Conservation (phyloP, 1,284 basidiomycete genomes). For the Cryptococcus sp. region DNA sequence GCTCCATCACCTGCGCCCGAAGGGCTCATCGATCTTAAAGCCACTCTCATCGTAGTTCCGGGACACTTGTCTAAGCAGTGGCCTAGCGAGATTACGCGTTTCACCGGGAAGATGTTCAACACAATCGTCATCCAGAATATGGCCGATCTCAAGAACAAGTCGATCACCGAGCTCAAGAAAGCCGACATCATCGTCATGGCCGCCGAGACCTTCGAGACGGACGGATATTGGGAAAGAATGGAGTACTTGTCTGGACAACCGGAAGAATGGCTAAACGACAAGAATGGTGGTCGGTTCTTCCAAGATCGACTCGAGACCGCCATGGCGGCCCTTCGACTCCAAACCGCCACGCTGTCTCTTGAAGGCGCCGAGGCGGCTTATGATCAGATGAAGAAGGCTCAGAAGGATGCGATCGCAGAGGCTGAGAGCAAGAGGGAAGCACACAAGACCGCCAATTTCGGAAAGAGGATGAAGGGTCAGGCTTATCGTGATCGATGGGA, state of each 20-base stretch:
- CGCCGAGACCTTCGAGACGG: constrained; percentile 75
- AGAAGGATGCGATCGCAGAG: constrained; percentile 22
- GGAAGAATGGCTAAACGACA: constrained; percentile 38
- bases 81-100: constrained; percentile 80
- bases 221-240: constrained; percentile 59
- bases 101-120: constrained; percentile 59
- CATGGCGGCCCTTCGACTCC: constrained; percentile 57
- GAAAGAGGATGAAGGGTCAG: constrained; percentile 42
- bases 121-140: constrained; percentile 61
- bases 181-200: constrained; percentile 87
- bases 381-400: constrained; percentile 59
- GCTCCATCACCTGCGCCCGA: constrained; percentile 50
- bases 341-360: constrained; percentile 59
- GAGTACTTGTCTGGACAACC: constrained; percentile 56
- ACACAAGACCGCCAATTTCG: constrained; percentile 38
- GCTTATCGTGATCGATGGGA: constrained; percentile 41
- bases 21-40: constrained; percentile 61
- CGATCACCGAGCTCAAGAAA: constrained; percentile 69
- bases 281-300: constrained; percentile 79
- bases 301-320: constrained; percentile 67
- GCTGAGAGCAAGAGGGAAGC: constrained; percentile 36
- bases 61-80: constrained; percentile 86
- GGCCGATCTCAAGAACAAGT: constrained; percentile 66
- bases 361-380: constrained; percentile 61
- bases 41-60: constrained; percentile 80